phyloP scores from a whole-genome alignment of 805 yeast species.

The Schizosaccharomyces lindneri region DNA sequence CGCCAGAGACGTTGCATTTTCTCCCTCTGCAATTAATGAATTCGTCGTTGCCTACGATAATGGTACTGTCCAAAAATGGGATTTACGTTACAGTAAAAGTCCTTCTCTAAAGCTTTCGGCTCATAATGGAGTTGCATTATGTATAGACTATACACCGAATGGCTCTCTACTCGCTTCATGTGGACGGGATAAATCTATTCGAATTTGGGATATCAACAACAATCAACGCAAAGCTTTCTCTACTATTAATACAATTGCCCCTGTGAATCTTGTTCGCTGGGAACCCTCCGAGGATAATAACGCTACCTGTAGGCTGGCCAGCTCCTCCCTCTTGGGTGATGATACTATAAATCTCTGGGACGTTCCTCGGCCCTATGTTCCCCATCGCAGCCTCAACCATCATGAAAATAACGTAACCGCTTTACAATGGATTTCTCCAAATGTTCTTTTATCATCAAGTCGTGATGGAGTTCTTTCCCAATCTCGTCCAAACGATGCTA shows the following conservation, averaged over 20 bases:
- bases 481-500: slow-evolving; percentile 21
- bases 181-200: slow-evolving; percentile 68
- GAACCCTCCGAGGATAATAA: slow-evolving; percentile 18
- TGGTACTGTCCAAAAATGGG: slow-evolving; percentile 73
- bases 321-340: slow-evolving; percentile 43
- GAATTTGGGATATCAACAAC: slow-evolving; percentile 41
- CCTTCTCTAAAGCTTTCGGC: slow-evolving; percentile 58
- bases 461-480: slow-evolving; percentile 25
- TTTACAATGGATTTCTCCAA: slow-evolving; percentile 27
- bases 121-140: slow-evolving; percentile 74
- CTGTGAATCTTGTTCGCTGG: slow-evolving; percentile 61
- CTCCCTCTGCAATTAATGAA: slow-evolving; percentile 28
- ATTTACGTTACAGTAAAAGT: slow-evolving; percentile 36
- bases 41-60: slow-evolving; percentile 69
- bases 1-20: slow-evolving; percentile 29
- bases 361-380: slow-evolving; percentile 45
- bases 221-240: slow-evolving; percentile 28
- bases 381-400: slow-evolving; percentile 27
- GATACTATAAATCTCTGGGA: slow-evolving; percentile 42
- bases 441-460: slow-evolving; percentile 24
- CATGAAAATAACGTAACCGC: slow-evolving; percentile 31
- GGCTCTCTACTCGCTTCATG: slow-evolving; percentile 66
- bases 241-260: slow-evolving; percentile 47
- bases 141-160: slow-evolving; percentile 72
- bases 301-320: slow-evolving; percentile 30